A percentile compares a stretch with the other conserved stretches of the same genome.
Evolutionary conservation across 345 rosid species (phyloP).

Genomic region (Melaleuca alternifolia): DNA sequence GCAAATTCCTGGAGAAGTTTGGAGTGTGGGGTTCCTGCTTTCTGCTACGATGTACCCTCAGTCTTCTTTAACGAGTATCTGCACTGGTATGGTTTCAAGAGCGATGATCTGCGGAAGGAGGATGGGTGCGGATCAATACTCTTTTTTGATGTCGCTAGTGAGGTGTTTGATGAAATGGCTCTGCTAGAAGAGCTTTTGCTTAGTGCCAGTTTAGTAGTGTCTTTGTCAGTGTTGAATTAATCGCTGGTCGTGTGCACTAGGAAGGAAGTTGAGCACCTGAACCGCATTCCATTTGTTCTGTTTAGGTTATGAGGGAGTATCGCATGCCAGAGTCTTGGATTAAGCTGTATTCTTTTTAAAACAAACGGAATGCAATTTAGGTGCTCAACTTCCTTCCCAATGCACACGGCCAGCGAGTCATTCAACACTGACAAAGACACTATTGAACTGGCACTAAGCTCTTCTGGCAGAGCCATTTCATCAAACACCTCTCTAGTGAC

Average conservation of each 20-base stretch:
- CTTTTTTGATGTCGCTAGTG: accelerated
- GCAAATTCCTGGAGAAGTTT: no score
- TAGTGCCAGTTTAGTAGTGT: accelerated
- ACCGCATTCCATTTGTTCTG: not conserved
- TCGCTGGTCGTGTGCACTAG: not conserved
- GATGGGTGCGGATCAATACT: not conserved
- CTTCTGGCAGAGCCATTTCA: not conserved
- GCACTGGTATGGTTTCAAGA: not conserved
- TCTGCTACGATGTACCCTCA: accelerated
- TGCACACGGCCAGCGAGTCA: not conserved
- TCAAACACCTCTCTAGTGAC: not conserved
- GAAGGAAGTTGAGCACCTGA: no score
- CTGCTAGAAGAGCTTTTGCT: not conserved
- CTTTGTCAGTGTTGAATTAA: not conserved
- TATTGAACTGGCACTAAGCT: not conserved
- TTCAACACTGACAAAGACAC: not conserved
- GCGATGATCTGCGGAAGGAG: accelerated
- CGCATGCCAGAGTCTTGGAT: not conserved
- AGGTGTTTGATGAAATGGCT: not conserved
- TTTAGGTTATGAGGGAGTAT: not conserved
- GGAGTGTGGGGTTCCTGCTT: not conserved
- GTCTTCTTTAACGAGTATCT: not conserved
- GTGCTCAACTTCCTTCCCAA: accelerated
- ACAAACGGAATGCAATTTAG: not conserved
- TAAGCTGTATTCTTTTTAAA: not conserved